Evolutionary conservation across 2,329 filamentous ascomycete species (phyloP).

Genomic region (Pseudomassariella vexata): DNA sequence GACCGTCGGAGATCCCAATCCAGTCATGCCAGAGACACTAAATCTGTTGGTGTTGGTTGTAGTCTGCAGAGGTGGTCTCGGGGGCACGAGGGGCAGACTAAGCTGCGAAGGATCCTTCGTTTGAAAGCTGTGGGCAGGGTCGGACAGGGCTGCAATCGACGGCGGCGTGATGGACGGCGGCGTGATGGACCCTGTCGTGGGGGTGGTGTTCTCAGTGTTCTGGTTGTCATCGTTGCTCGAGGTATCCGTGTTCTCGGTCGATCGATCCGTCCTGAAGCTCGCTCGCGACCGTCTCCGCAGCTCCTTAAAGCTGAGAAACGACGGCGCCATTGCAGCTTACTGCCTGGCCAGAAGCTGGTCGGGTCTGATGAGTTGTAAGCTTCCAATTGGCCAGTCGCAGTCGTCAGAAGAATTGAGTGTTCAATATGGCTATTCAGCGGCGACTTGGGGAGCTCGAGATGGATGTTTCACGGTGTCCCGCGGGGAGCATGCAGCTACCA

Average conservation of each 20-base stretch:
- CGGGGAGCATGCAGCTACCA: too few relatives aligned
- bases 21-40: constrained; percentile 60
- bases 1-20: constrained; percentile 49
- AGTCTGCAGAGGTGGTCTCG: constrained; percentile 31
- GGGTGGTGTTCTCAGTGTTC: constrained; percentile 51
- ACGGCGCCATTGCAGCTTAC: constrained; percentile 42
- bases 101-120: constrained; percentile 38
- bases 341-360: constrained; percentile 8
- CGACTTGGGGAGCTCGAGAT: too few relatives aligned
- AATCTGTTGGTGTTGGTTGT: constrained; percentile 46
- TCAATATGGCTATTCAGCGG: too few relatives aligned
- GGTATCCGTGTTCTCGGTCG: constrained; percentile 50
- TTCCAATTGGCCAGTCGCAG: too few relatives aligned
- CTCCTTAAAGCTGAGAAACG: constrained; percentile 65
- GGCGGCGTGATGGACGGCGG: constrained; percentile 71
- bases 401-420: too few relatives aligned
- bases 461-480: too few relatives aligned
- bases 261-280: constrained; percentile 63
- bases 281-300: constrained; percentile 71
- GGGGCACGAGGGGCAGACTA: constrained; percentile 24
- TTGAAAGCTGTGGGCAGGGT: constrained; percentile 60
- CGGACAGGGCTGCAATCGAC: constrained; percentile 61
- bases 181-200: constrained; percentile 61
- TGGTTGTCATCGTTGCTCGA: constrained; percentile 54
- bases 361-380: too few relatives aligned